phyloP scores from a whole-genome alignment of 371 early-diverging fungal genomes.

The Mortierella sp. region DNA sequence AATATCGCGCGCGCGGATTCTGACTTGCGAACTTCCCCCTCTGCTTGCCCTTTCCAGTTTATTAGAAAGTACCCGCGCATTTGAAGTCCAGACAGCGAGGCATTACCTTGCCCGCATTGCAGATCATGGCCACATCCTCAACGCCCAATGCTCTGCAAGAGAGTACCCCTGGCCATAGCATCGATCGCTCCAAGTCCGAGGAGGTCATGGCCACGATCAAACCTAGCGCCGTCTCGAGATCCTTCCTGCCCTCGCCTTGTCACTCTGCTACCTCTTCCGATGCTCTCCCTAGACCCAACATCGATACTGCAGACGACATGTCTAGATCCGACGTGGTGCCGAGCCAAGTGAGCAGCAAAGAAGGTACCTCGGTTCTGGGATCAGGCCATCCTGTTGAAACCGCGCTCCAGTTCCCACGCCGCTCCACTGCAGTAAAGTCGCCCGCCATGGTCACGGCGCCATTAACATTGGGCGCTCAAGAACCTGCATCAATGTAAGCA shows the following conservation, averaged over 20 bases:
- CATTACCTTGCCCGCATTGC: neutral
- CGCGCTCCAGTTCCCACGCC: too few relatives aligned
- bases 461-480: neutral
- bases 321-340: too few relatives aligned
- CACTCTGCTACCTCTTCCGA: conserved; percentile 11
- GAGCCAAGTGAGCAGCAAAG: too few relatives aligned
- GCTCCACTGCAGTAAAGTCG: neutral
- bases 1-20: too few relatives aligned
- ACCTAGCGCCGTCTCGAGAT: neutral
- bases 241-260: conserved; percentile 14
- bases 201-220: too few relatives aligned
- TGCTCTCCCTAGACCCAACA: too few relatives aligned
- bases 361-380: too few relatives aligned
- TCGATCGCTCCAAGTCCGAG: neutral
- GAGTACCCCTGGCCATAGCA: neutral
- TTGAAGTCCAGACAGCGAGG: neutral
- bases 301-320: too few relatives aligned
- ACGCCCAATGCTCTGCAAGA: neutral
- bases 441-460: neutral
- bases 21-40: too few relatives aligned
- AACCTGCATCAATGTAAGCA: neutral
- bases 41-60: too few relatives aligned
- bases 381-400: too few relatives aligned
- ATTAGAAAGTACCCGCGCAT: neutral
- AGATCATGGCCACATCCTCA: neutral